These are phyloP conservation scores for Gracilaria vermiculophylla DNA, from an alignment of 23 red algal species.

Conservation along the genomic window DNA sequence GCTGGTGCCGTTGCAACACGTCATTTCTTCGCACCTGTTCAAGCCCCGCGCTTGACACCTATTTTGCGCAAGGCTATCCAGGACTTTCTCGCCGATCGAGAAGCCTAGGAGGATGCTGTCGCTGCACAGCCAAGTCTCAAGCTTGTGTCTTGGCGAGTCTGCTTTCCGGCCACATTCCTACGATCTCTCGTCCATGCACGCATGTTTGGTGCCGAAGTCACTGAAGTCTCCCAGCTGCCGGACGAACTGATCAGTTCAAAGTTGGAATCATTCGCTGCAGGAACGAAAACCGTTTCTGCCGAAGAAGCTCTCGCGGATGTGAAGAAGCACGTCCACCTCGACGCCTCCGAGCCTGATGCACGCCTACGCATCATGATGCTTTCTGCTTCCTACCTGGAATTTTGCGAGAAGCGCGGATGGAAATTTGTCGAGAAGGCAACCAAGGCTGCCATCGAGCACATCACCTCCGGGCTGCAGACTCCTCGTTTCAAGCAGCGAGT, in stretches of 20 bases:
- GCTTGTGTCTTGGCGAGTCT: too few relatives aligned
- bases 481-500: too few relatives aligned
- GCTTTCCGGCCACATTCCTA: conserved; percentile 12
- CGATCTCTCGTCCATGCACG: conserved; percentile 5
- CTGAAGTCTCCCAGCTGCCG: not conserved
- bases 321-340: not conserved
- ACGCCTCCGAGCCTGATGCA: not conserved
- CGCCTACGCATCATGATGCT: not conserved
- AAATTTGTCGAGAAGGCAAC: not conserved
- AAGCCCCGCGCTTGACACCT: too few relatives aligned
- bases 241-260: not conserved
- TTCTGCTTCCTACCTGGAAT: not conserved
- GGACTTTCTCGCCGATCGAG: too few relatives aligned
- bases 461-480: not conserved
- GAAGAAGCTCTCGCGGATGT: not conserved
- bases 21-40: too few relatives aligned
- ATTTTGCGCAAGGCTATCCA: too few relatives aligned
- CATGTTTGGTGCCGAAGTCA: not conserved
- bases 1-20: too few relatives aligned
- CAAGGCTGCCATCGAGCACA: conserved; percentile 1
- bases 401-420: conserved; percentile 8
- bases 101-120: too few relatives aligned
- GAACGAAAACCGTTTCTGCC: not conserved
- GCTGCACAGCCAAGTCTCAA: too few relatives aligned
- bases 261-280: not conserved